Evolutionary conservation across 768 basidiomycete genomes (phyloP).

Genomic region (Lentinula detonsa): DNA sequence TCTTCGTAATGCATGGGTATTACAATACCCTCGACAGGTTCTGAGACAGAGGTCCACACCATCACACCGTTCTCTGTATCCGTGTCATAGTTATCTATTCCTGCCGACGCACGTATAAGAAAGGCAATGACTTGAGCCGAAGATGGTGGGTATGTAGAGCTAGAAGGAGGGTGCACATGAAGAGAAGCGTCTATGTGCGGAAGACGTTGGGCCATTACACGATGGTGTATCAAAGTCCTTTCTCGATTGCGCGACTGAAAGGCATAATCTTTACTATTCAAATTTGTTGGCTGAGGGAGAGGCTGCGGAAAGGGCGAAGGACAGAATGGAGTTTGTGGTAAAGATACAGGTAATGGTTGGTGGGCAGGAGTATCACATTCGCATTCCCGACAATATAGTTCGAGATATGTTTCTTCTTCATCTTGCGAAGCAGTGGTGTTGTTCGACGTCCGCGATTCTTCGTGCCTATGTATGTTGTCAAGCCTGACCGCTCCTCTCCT

Average conservation of each 20-base stretch:
- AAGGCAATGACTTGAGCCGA: constrained; percentile 1
- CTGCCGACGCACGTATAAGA: neutral
- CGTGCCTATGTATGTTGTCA: constrained; percentile 25
- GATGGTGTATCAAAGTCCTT: neutral
- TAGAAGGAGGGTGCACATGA: neutral
- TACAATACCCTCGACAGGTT: constrained; percentile 49
- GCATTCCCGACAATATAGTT: neutral
- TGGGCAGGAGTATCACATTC: constrained; percentile 3
- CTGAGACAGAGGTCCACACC: constrained; percentile 53
- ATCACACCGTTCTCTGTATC: constrained; percentile 9
- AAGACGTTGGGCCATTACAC: neutral
- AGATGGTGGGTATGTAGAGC: neutral
- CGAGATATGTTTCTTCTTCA: neutral
- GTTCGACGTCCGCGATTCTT: neutral
- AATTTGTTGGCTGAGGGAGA: neutral
- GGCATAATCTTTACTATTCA: neutral
- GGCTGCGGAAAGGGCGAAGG: neutral
- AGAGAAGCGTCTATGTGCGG: constrained; percentile 3
- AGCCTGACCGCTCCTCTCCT: constrained; percentile 68
- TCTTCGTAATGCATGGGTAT: constrained; percentile 47
- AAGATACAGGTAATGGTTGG: neutral
- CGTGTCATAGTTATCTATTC: neutral
- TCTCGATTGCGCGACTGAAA: neutral
- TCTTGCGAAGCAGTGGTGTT: neutral
- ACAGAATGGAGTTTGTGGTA: neutral